Evolutionary conservation across 2,329 filamentous ascomycete species (phyloP), one percentile per base, ranked within the genome.

Genomic region (Arthrobotrys megalospora): DNA sequence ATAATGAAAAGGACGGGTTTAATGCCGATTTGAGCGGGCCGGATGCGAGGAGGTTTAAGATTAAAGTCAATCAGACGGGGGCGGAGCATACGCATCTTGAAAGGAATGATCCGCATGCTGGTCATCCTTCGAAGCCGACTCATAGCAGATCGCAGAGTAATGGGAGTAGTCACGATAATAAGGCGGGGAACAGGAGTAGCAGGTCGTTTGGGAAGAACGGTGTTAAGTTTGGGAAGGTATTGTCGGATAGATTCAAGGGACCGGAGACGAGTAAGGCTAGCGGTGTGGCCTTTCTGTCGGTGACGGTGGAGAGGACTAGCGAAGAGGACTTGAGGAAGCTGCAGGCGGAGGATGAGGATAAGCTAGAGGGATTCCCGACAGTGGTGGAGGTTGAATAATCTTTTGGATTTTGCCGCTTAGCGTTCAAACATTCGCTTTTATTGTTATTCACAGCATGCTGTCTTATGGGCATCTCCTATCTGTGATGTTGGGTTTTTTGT

Each of bases 1-100:
- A 77, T 38, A 70, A 70, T 24, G 73, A 77, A 45, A 77, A 66
- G 19, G 73, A 77, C 12, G 73, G 73, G 10, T 77, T 77, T 34
- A 77, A 77, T 24, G 73, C 73, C 0, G 66, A 77, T 21, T 32
- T 77, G 5, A 62, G 58, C 1, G 73, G 73, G 0, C 65, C 73
- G 6, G 73, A 77, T 28, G 73, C 65, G 1, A 55, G 73, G n/a
- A 70, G 62, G 41, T 77, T 77, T 34, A 70, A 52, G 48, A 77
- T 77, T 19, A 65, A 16, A 14, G 60, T 77, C 7, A 71, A 58
- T 41, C 73, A 77, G 16, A 77, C 73, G 1, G 73, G 73, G 7
- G 73, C 72, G 1, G 58, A 47, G 43, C 36, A 63, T 24, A 50
- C 28, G 28, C 64, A 58, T 38, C 52, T 58, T 41, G 55, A 60